Percentiles rank a stretch among this genome's conserved stretches.
These are phyloP conservation scores for Brachypodium distachyon DNA, from an alignment of 202 grass and related monocot genomes.

Conservation along the genomic window DNA sequence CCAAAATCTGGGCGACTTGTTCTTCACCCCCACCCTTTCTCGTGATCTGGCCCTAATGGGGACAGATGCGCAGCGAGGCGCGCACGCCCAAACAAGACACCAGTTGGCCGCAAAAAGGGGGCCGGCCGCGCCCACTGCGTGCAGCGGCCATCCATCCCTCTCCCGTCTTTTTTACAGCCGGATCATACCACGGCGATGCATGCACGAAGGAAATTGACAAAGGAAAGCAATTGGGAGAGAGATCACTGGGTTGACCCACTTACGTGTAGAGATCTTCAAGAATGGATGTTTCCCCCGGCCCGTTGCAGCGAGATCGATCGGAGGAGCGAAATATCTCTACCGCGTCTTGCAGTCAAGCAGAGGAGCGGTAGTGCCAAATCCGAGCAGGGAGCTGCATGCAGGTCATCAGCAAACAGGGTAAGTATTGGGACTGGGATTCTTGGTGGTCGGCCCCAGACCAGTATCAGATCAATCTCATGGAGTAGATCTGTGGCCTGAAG, in stretches of 20 bases:
- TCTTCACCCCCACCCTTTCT: constrained; percentile 31
- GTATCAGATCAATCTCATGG: neutral
- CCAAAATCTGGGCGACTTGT: constrained; percentile 69
- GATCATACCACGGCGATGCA: neutral
- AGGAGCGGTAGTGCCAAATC: neutral
- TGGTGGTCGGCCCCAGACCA: neutral
- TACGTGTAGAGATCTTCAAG: constrained; percentile 13
- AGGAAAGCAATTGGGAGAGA: neutral
- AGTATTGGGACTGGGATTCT: neutral
- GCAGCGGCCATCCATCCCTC: neutral
- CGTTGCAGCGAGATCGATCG: constrained; percentile 15
- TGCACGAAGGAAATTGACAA: neutral
- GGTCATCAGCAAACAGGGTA: constrained; percentile 11
- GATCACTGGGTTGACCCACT: constrained; percentile 22
- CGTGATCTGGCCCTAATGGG: constrained; percentile 48
- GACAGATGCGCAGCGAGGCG: constrained; percentile 31
- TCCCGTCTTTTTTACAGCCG: constrained; percentile 25
- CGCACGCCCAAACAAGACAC: constrained; percentile 50
- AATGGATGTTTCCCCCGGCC: constrained; percentile 19
- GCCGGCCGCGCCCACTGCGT: constrained; percentile 29
- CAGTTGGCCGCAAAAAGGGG: constrained; percentile 9
- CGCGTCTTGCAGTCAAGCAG: neutral
- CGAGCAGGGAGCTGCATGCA: constrained; percentile 21
- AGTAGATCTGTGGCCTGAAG: neutral
- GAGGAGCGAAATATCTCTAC: constrained; percentile 20